phyloP scores from a whole-genome alignment of 179 eudicot species.

The Nepenthes alata region DNA sequence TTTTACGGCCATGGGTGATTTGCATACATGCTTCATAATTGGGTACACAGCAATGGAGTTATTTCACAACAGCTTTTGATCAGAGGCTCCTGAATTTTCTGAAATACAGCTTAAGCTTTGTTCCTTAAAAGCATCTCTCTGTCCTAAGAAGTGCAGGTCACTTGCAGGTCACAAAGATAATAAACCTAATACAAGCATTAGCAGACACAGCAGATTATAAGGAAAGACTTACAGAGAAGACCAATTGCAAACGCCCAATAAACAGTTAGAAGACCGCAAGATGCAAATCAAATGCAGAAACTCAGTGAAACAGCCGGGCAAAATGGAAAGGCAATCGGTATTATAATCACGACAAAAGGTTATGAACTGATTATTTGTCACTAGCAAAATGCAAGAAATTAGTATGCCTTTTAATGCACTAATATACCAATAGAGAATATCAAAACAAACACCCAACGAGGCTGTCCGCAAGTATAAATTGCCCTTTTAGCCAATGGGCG shows the following conservation, averaged over 20 bases:
- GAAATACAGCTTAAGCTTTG: too few relatives aligned
- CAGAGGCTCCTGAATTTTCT: too few relatives aligned
- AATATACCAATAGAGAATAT: conserved; percentile 43
- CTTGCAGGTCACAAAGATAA: conserved; percentile 7
- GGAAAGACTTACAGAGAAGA: conserved; percentile 41
- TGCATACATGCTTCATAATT: too few relatives aligned
- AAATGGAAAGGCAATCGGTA: conserved; percentile 1
- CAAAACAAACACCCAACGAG: conserved; percentile 72
- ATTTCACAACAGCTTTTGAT: too few relatives aligned
- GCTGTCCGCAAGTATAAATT: conserved; percentile 68
- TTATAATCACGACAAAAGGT: background rate
- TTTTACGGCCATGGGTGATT: too few relatives aligned
- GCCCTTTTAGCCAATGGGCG: conserved; percentile 81
- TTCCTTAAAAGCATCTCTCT: too few relatives aligned
- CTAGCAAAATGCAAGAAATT: background rate
- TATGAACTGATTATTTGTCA: background rate
- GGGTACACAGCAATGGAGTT: too few relatives aligned
- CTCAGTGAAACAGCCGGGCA: conserved; percentile 32
- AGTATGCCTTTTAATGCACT: background rate
- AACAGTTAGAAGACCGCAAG: conserved; percentile 65
- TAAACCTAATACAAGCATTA: background rate
- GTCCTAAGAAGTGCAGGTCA: too few relatives aligned
- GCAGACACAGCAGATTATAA: conserved; percentile 1
- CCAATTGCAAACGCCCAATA: conserved; percentile 57
- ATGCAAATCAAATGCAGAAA: conserved; percentile 65